phyloP scores from a whole-genome alignment of 148 eudicot species.

The Diospyros kaki region DNA sequence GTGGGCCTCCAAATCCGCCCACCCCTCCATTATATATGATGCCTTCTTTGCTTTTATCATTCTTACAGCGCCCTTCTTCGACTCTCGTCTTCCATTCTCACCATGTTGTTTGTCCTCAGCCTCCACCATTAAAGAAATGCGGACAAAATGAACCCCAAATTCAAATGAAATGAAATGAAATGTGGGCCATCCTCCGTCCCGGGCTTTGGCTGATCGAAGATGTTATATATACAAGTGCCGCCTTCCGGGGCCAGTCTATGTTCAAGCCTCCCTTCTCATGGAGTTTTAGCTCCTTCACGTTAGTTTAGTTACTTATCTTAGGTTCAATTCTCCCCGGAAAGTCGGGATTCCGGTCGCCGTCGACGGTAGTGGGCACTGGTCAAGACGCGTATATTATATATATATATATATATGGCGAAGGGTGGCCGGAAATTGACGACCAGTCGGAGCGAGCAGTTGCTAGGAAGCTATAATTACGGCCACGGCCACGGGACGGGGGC shows the following conservation, averaged over 20 bases:
- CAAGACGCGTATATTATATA: too few relatives aligned
- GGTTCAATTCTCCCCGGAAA: conserved; percentile 2
- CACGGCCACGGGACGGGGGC: conserved; percentile 18
- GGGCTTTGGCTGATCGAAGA: not conserved
- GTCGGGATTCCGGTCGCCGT: not conserved
- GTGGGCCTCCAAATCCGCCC: too few relatives aligned
- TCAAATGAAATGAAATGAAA: conserved; percentile 27
- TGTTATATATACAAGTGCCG: conserved; percentile 22
- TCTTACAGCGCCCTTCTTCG: too few relatives aligned
- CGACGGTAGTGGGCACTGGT: conserved; percentile 4
- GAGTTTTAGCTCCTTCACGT: not conserved
- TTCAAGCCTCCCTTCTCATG: not conserved
- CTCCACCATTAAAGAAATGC: conserved; percentile 24
- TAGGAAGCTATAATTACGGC: conserved; percentile 37
- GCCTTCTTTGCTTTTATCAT: too few relatives aligned
- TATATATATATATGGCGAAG: conserved; percentile 73
- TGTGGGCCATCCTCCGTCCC: conserved; percentile 6
- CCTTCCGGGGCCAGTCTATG: conserved; percentile 16
- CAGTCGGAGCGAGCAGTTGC: conserved; percentile 66
- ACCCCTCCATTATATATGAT: too few relatives aligned
- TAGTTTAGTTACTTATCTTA: not conserved
- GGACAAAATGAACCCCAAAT: conserved; percentile 44
- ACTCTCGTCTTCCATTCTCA: too few relatives aligned
- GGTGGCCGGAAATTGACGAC: conserved; percentile 67
- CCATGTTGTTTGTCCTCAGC: too few relatives aligned